Evolutionary conservation across 495 filamentous ascomycete species (phyloP).

Genomic region (Neurospora discreta): DNA sequence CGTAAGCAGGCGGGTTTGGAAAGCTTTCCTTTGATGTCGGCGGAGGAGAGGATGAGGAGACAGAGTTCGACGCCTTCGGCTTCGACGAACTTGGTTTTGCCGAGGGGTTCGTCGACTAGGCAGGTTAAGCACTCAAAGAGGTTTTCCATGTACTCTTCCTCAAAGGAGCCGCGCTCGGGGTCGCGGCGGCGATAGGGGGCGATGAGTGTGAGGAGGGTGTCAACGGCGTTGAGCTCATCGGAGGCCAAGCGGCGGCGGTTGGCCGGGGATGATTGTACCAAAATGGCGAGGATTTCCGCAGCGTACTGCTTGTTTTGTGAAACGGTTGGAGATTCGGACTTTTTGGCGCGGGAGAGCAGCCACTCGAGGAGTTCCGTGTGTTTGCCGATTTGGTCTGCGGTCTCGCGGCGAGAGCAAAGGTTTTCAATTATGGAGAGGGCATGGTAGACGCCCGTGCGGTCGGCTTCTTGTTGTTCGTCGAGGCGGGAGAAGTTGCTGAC

Average conservation of each 20-base stretch:
- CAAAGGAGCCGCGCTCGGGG: constrained; percentile 73
- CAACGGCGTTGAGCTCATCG: constrained; percentile 52
- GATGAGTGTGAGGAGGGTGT: constrained; percentile 70
- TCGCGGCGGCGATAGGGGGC: constrained; percentile 85
- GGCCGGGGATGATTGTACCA: constrained; percentile 49
- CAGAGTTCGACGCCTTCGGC: constrained; percentile 87
- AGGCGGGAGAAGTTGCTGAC: constrained; percentile 74
- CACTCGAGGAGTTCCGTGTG: constrained; percentile 59
- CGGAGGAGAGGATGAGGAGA: constrained; percentile 52
- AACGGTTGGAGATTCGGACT: constrained; percentile 22
- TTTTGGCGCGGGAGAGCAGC: constrained; percentile 52
- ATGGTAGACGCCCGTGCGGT: constrained; percentile 78
- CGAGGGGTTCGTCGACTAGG: constrained; percentile 60
- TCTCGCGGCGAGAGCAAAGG: constrained; percentile 56
- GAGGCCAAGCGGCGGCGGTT: constrained; percentile 54
- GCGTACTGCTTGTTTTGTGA: constrained; percentile 93
- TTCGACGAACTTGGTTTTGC: constrained; percentile 75
- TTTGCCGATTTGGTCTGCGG: constrained; percentile 54
- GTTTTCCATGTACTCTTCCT: constrained; percentile 92
- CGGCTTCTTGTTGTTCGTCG: constrained; percentile 66
- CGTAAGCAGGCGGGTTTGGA: constrained; percentile 67
- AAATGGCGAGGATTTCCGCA: constrained; percentile 81
- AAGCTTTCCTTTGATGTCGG: constrained; percentile 54
- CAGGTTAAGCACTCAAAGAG: constrained; percentile 76
- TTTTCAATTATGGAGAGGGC: constrained; percentile 77